Evolutionary conservation across 2,329 filamentous ascomycete genomes (phyloP).

Genomic region (Trichoderma sp.): DNA sequence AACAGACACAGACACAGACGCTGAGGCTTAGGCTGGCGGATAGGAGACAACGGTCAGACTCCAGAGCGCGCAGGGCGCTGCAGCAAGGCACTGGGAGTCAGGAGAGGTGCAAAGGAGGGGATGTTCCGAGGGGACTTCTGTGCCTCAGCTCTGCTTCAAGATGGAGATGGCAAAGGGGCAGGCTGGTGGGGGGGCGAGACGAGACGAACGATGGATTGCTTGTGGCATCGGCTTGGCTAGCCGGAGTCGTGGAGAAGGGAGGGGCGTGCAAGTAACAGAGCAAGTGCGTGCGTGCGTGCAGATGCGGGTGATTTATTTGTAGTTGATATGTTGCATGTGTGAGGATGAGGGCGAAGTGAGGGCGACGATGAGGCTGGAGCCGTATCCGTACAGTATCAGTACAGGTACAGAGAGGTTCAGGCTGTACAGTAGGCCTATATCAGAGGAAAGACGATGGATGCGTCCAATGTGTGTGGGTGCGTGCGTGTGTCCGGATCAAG

Average conservation of each 20-base stretch:
- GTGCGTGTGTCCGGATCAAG: conserved; percentile 3
- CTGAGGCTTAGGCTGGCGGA: neutral
- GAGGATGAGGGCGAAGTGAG: neutral
- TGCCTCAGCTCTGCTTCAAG: conserved; percentile 15
- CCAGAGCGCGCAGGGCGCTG: conserved; percentile 14
- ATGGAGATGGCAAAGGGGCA: conserved; percentile 22
- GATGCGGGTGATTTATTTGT: neutral
- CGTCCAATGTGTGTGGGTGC: neutral
- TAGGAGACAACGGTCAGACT: conserved; percentile 17
- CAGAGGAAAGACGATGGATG: neutral
- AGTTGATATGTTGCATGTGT: neutral
- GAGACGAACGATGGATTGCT: conserved; percentile 18
- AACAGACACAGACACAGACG: neutral
- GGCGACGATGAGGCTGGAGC: neutral
- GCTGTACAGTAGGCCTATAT: neutral
- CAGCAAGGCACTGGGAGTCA: conserved; percentile 14
- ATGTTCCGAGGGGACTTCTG: neutral
- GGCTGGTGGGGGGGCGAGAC: conserved; percentile 15
- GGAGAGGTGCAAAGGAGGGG: conserved; percentile 8
- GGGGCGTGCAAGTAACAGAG: conserved; percentile 1
- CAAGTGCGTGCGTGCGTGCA: neutral
- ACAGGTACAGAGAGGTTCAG: neutral
- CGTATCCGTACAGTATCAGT: neutral
- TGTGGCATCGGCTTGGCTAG: conserved; percentile 18
- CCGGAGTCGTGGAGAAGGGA: conserved; percentile 20